Base-by-base conservation (phyloP, 306 rosid species). In the Trifolium repens region DNA sequence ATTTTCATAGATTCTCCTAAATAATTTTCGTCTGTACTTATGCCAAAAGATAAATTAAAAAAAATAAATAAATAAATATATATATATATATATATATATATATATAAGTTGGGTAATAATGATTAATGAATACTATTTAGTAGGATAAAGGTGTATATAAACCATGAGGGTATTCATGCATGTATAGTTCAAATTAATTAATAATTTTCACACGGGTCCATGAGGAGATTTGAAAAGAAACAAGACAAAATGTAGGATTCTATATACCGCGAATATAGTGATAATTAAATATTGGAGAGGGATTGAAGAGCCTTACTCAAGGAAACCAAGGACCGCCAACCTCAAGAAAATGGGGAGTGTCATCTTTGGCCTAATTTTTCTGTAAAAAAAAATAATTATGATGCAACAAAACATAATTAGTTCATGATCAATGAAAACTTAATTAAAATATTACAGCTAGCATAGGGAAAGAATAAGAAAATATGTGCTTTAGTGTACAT, bases 311-410 rank as follows among this genome's bases (percentile, higher is more conserved):
- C 16, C 88, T 89, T 92, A 96, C 99, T 96, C 99, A 42, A 96
- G 88, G 73, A 96, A 92, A 30, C 86, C 99, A 17, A 96, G 99
- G 62, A 15, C 70, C 40, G 86, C 66, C 1, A 96, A 57, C 72
- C 98, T 86, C 60, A 89, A 73, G 84, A 96, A 86, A 49, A 92
- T 77, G 0, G 94, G 92, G 22, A 92, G 87, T 17, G 99, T 96
- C 99, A 96, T 90, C 91, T 84, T 85, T 8, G 99, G 98, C 47
- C 99, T 81, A 75, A 85, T 87, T 77, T 96, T 96, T 80, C 99
- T 96, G 93, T 1, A 53, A 74, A 1, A 58, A 58, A 11, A 44
- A 2, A 4, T n/a, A n/a, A n/a, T n/a, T n/a, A 67, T 11, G 9
- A 24, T 24, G 4, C 42, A 50, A 69, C 8, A 27, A 22, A 66